Base-by-base conservation (phyloP, 2,329 filamentous ascomycete species). In the Paraphoma sp. region DNA sequence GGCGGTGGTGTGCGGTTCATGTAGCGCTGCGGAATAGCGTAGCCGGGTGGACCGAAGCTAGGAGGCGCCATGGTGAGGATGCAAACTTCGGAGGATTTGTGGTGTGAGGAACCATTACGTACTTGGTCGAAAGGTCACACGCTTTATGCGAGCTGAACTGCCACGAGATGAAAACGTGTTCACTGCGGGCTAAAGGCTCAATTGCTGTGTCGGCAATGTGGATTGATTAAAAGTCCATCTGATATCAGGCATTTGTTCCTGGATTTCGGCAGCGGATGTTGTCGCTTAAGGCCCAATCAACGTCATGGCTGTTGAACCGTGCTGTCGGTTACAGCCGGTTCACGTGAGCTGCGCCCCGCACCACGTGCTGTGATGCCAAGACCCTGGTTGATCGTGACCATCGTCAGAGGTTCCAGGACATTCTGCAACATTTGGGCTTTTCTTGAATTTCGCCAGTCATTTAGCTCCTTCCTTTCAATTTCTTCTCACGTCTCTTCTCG, bases 21-120 rank as follows among this genome's bases (percentile, higher is more conserved):
- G 43, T 64, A 66, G 31, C 63, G 63, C 44, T 56, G 60, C 18
- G 70, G 69, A 36, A 73, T 65, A 23, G 68, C 41, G 46, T 70
- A 68, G 28, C 63, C 65, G 18, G 64, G 65, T 17, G 67, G 68
- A 33, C 57, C 54, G 51, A 60, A 66, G 44, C 63, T 65, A 58
- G 69, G 70, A 53, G 71, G 71, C 52, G 68, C 59, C 68, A 70
- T 71, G 44, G 60, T 63, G 53, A 60, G 52, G 52, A 54, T 30
- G 46, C 16, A 49, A 42, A 29, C 16, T 30, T 59, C 10, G 45
- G 44, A 51, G 23, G 42, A 40, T 47, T 46, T 48, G 28, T 48
- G 50, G 7, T 30, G 31, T 55, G 53, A 16, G 59, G 53, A 16
- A 57, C 51, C 56, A 60, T 58, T 42, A 51, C 48, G 54, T 56